A percentile compares a stretch with the other conserved stretches of the same genome.
phyloP scores from a whole-genome alignment of 805 yeast genomes.

The Jamesozyma hellenica region DNA sequence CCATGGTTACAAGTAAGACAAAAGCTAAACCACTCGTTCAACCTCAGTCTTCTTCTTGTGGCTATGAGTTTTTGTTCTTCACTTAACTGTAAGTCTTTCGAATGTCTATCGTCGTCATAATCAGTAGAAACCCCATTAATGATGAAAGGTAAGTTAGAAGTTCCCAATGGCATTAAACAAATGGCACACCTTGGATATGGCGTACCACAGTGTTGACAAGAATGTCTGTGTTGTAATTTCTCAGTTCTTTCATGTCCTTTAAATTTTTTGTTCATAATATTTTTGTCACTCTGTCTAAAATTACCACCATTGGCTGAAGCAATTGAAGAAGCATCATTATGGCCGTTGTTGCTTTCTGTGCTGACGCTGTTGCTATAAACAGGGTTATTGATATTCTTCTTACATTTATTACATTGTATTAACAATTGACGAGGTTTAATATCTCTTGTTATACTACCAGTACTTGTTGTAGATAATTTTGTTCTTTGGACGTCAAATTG shows the following conservation, averaged over 20 bases:
- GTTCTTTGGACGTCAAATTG: slow-evolving; percentile 74
- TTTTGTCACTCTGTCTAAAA: neutral
- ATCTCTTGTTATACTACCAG: slow-evolving; percentile 39
- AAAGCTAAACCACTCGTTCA: slow-evolving; percentile 82
- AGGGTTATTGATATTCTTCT: slow-evolving; percentile 47
- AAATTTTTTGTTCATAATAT: neutral
- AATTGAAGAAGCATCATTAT: slow-evolving; percentile 2
- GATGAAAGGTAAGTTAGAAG: slow-evolving; percentile 26
- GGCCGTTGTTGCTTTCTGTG: slow-evolving; percentile 1
- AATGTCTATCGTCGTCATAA: neutral
- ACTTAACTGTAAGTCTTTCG: neutral
- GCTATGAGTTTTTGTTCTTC: neutral
- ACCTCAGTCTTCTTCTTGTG: slow-evolving; percentile 22
- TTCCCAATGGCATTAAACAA: slow-evolving; percentile 72
- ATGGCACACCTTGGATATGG: slow-evolving; percentile 86
- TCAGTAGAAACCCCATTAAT: slow-evolving; percentile 19
- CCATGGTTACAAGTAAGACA: slow-evolving; percentile 90
- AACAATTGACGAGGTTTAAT: slow-evolving; percentile 64
- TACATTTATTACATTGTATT: slow-evolving; percentile 75
- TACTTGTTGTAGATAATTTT: slow-evolving; percentile 44
- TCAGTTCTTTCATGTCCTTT: neutral
- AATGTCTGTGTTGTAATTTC: slow-evolving; percentile 18
- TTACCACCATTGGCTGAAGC: neutral
- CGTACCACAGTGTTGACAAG: slow-evolving; percentile 80
- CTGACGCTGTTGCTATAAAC: neutral